These are phyloP conservation scores for Ephemerocybe angulata DNA, from an alignment of 768 basidiomycete genomes.

Conservation along the genomic window DNA sequence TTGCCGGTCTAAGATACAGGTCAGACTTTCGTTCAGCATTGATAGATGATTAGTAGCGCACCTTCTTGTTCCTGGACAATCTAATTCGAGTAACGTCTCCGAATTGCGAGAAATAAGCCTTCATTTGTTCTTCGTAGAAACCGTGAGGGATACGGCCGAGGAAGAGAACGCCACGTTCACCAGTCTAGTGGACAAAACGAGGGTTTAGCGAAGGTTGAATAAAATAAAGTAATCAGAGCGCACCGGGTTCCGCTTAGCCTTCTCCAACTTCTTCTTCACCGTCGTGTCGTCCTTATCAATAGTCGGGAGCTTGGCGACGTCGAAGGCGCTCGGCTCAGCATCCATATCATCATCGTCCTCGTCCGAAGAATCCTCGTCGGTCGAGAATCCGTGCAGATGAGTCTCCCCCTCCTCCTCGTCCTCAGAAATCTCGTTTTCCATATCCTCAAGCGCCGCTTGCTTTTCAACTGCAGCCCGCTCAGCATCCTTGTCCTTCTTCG, in stretches of 20 bases:
- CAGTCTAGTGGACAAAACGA: slow-evolving; percentile 28
- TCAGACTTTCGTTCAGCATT: neutral
- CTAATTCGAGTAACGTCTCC: slow-evolving; percentile 85
- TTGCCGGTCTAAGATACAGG: slow-evolving; percentile 66
- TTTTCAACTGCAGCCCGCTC: neutral
- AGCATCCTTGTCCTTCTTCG: too few relatives aligned
- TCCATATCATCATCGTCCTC: slow-evolving; percentile 56
- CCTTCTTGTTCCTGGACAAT: slow-evolving; percentile 92
- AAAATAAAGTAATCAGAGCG: slow-evolving; percentile 18
- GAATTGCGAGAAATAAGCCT: slow-evolving; percentile 92
- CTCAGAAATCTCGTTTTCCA: slow-evolving; percentile 1
- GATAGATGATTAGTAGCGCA: slow-evolving; percentile 17
- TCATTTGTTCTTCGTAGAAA: slow-evolving; percentile 94
- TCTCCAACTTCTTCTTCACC: slow-evolving; percentile 63
- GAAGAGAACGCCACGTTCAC: slow-evolving; percentile 80
- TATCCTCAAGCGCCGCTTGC: neutral
- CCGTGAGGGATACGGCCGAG: slow-evolving; percentile 93
- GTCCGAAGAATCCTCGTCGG: slow-evolving; percentile 78
- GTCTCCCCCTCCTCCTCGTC: slow-evolving; percentile 4
- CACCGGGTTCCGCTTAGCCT: slow-evolving; percentile 65
- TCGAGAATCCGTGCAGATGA: slow-evolving; percentile 69
- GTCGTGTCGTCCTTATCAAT: slow-evolving; percentile 83
- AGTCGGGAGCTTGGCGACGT: slow-evolving; percentile 75
- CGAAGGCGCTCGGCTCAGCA: slow-evolving; percentile 42
- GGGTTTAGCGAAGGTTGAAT: slow-evolving; percentile 4